Evolutionary conservation across 441 rosid genomes (phyloP).

Genomic region (Gossypium aridum): DNA sequence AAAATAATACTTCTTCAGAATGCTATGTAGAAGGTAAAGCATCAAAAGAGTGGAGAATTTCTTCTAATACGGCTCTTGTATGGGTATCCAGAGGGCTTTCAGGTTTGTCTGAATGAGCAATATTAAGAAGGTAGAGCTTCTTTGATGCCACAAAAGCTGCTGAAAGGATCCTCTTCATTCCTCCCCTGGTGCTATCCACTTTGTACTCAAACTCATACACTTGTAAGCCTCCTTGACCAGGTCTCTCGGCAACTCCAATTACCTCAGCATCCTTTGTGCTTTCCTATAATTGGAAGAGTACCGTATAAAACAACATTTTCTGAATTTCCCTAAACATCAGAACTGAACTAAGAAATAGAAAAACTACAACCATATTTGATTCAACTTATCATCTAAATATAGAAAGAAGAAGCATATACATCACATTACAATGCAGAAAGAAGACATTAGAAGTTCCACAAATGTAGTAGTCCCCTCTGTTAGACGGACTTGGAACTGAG

Average conservation of each 20-base stretch:
- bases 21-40: slow-evolving; percentile 23
- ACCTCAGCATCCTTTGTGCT: slow-evolving; percentile 69
- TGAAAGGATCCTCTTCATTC: slow-evolving; percentile 69
- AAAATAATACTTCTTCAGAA: not conserved
- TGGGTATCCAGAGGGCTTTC: slow-evolving; percentile 56
- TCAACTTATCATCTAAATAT: not conserved
- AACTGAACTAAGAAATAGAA: not conserved
- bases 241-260: slow-evolving; percentile 55
- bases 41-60: slow-evolving; percentile 83
- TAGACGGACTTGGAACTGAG: not conserved
- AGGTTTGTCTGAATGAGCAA: slow-evolving; percentile 60
- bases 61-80: slow-evolving; percentile 53
- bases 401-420: not conserved
- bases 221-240: slow-evolving; percentile 44
- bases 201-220: slow-evolving; percentile 76
- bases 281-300: slow-evolving; percentile 35
- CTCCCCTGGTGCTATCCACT: slow-evolving; percentile 77
- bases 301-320: not conserved
- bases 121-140: slow-evolving; percentile 69
- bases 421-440: not conserved
- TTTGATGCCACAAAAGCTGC: slow-evolving; percentile 71
- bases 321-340: not conserved
- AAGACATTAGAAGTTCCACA: not conserved
- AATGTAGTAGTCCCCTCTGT: not conserved
- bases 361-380: not conserved